Evolutionary conservation across 202 grass and related monocot species (phyloP), one percentile per base, ranked within the genome.

Genomic region (Carex sylvatica): DNA sequence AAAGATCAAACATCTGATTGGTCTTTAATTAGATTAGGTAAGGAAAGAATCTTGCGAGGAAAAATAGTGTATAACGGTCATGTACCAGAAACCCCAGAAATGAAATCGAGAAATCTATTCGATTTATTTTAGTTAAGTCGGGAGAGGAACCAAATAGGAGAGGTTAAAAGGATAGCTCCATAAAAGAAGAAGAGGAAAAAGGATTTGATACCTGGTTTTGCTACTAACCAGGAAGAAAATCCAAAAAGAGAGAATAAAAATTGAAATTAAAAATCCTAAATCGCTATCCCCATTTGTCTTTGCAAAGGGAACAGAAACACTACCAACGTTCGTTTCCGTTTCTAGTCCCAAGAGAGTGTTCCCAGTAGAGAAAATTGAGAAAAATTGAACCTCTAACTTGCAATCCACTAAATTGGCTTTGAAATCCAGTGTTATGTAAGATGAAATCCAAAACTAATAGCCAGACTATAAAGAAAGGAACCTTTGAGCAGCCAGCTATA

Each of bases 141-240:
- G 71, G 19, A 47, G 51, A 77, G 65, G 14, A 16, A 76, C 51
- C 82, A 84, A 84, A 62, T 40, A 63, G 11, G 71, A 84, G 82
- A 53, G 22, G 82, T 65, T 65, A 84, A 84, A 83, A 64, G 12
- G 54, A 53, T 42, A 76, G 70, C 35, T 76, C 67, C 51, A 75
- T 33, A 19, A 82, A 54, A 82, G 49, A 82, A 66, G 80, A 31
- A 70, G 26, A 20, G 47, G 5, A 10, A 54, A 53, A 8, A 70
- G 63, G 80, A 7, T 70, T 82, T 69, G 42, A 10, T 70, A 33
- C 40, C 65, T 69, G 38, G 46, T 69, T 69, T 69, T 67, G 35
- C 80, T 38, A 82, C 63, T 82, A 35, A 82, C 65, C 80, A 67
- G 55, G 63, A 82, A 82, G 80, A 82, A 69, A 82, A 67, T 82